Base-by-base conservation (phyloP, 2,329 filamentous ascomycete genomes). In the Penicillium sp. region DNA sequence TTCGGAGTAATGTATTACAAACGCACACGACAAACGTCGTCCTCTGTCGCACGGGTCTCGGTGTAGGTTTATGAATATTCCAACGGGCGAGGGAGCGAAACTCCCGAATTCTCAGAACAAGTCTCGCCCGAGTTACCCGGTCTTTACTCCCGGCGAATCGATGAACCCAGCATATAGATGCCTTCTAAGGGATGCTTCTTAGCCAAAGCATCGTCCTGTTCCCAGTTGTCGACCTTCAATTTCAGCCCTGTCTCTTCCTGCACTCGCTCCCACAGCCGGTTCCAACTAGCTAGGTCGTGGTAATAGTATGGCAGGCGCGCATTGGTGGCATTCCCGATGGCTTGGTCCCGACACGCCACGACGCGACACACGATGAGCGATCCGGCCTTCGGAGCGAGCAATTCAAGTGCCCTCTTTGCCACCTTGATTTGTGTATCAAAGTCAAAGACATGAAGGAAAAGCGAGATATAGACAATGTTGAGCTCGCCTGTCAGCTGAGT, bases 381-480 rank as follows among this genome's bases (percentile, higher is more conserved):
- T 2, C 32, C 42, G 6, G 48, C 28, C 43, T 45, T 31, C 2
- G 42, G 42, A 6, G 37, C 35, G 12, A 50, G 31, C 2, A 50
- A 28, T 4, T 45, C 42, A 8, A 50, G 24, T 6, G 45, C 43
- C 2, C 29, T 38, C 24, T 45, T 45, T 6, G 48, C 48, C 12
- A 50, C 48, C 24, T 8, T 35, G 5, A 50, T 31, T 17, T 50
- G 48, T 29, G 44, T 55, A 2, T 69, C 59, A 49, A 64, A 69
- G 22, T 57, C 60, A 54, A 69, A 74, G 8, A 72, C 62, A 48
- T 74, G 71, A 44, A 73, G 69, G 51, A 74, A 71, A 0, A 66
- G 65, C 5, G 63, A 64, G 1, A 67, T 56, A 43, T 69, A 69
- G n/a, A 73, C 52, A n/a, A 73, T 66, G 33, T 72, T 64, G 3